These are phyloP conservation scores for Kregervanrija delftensis DNA, from an alignment of 805 yeast species.

Conservation along the genomic window DNA sequence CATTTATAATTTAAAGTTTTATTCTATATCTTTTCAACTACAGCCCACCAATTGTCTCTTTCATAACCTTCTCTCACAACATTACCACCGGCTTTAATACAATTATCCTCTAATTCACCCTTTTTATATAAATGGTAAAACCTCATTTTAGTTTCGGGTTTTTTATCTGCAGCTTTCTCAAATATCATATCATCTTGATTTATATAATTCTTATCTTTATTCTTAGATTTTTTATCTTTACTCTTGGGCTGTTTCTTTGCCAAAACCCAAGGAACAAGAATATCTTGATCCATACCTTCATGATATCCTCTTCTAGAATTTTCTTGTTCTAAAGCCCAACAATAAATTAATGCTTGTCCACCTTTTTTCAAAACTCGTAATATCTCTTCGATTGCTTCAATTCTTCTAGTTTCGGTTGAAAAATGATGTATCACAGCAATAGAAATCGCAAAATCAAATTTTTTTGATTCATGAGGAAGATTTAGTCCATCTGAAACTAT, in stretches of 20 bases:
- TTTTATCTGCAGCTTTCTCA: slow-evolving; percentile 14
- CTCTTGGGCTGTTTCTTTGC: slow-evolving; percentile 40
- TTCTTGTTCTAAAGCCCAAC: slow-evolving; percentile 96
- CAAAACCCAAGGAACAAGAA: slow-evolving; percentile 92
- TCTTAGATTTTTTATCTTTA: slow-evolving; percentile 13
- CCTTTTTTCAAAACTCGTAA: slow-evolving; percentile 44
- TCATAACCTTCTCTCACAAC: slow-evolving; percentile 78
- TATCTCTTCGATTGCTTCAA: slow-evolving; percentile 67
- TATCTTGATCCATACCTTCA: slow-evolving; percentile 89
- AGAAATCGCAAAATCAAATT: slow-evolving; percentile 77
- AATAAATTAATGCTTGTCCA: slow-evolving; percentile 76
- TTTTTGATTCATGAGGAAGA: slow-evolving; percentile 45
- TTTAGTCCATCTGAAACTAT: slow-evolving; percentile 76
- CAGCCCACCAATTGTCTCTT: slow-evolving; percentile 89
- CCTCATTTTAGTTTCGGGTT: slow-evolving; percentile 58
- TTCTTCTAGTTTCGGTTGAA: slow-evolving; percentile 73
- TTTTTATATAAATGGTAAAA: slow-evolving; percentile 81
- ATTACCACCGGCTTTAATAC: slow-evolving; percentile 59
- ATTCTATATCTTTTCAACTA: slow-evolving; percentile 30
- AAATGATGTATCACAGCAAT: slow-evolving; percentile 97
- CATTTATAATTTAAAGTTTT: background rate
- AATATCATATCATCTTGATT: slow-evolving; percentile 13
- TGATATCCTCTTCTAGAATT: slow-evolving; percentile 83
- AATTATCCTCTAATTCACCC: slow-evolving; percentile 78
- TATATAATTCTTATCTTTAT: background rate